Evolutionary conservation across 2,329 filamentous ascomycete genomes (phyloP).

Genomic region (Domatiomyces catenatus): DNA sequence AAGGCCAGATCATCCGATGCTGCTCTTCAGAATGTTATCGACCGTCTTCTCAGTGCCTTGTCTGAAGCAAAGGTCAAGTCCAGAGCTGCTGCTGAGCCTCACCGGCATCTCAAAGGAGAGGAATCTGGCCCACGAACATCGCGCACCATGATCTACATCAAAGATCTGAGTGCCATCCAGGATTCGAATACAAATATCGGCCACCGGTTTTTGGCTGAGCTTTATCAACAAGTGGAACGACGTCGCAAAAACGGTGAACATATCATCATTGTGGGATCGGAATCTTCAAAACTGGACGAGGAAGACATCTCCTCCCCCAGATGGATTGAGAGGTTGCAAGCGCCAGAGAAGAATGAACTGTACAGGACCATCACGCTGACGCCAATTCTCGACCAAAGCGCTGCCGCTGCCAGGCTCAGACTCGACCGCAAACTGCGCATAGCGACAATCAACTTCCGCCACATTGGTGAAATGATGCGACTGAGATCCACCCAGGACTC

Average conservation of each 20-base stretch:
- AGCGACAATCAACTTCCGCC: constrained; percentile 46
- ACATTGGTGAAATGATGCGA: constrained; percentile 48
- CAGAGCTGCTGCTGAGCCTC: too few relatives aligned
- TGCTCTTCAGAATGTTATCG: too few relatives aligned
- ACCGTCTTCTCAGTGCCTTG: too few relatives aligned
- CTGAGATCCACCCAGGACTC: constrained; percentile 21
- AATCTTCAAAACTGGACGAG: constrained; percentile 41
- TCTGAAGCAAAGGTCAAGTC: too few relatives aligned
- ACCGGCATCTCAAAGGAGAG: too few relatives aligned
- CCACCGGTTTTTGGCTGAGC: constrained; percentile 49
- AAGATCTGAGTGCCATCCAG: constrained; percentile 66
- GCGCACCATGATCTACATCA: constrained; percentile 54
- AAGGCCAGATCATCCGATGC: too few relatives aligned
- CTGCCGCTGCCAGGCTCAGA: constrained; percentile 8
- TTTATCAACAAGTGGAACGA: constrained; percentile 57
- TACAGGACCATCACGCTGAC: constrained; percentile 41
- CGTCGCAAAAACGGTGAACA: constrained; percentile 55
- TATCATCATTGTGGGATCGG: constrained; percentile 68
- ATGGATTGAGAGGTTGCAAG: constrained; percentile 9
- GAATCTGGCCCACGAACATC: too few relatives aligned
- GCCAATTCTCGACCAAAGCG: constrained; percentile 30
- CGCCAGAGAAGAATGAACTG: constrained; percentile 23
- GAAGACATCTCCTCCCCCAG: constrained; percentile 28
- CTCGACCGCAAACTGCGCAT: constrained; percentile 34
- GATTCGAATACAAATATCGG: constrained; percentile 46